phyloP scores from a whole-genome alignment of 345 rosid genomes.

The Gynandropsis gynandra region DNA sequence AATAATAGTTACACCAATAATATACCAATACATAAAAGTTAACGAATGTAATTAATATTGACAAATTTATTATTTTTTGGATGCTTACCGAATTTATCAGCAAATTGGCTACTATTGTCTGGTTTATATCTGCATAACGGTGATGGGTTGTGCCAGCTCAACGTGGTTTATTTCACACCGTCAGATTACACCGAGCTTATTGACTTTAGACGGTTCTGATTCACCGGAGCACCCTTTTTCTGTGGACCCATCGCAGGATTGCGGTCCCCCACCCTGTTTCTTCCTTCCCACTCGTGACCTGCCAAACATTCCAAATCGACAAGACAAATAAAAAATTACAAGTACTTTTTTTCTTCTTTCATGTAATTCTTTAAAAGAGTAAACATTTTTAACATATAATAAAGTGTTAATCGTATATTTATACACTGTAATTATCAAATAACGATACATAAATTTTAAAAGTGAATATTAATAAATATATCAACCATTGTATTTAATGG shows the following conservation, averaged over 20 bases:
- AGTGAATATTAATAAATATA: too few relatives aligned
- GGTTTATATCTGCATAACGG: conserved; percentile 15
- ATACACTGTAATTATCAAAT: conserved; percentile 4
- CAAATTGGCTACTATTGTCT: conserved; percentile 20
- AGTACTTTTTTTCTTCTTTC: conserved; percentile 14
- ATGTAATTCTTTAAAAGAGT: not conserved
- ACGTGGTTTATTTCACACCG: conserved; percentile 25
- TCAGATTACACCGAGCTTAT: conserved; percentile 6
- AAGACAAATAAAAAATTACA: too few relatives aligned
- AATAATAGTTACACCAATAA: too few relatives aligned
- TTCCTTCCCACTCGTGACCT: conserved; percentile 30
- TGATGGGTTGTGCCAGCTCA: conserved; percentile 22
- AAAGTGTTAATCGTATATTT: not conserved
- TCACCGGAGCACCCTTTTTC: conserved; percentile 11
- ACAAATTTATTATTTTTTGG: not conserved
- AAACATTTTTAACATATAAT: conserved; percentile 2
- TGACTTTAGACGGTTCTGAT: conserved; percentile 17
- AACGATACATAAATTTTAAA: not conserved
- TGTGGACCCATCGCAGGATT: conserved; percentile 6
- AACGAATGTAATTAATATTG: not conserved
- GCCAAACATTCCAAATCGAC: conserved; percentile 28
- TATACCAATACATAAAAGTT: too few relatives aligned
- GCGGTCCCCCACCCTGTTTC: conserved; percentile 30
- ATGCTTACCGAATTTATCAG: not conserved
- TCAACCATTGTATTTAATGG: too few relatives aligned